These are phyloP conservation scores for Erysimum pusillum DNA, from an alignment of 441 rosid genomes.

Conservation along the genomic window DNA sequence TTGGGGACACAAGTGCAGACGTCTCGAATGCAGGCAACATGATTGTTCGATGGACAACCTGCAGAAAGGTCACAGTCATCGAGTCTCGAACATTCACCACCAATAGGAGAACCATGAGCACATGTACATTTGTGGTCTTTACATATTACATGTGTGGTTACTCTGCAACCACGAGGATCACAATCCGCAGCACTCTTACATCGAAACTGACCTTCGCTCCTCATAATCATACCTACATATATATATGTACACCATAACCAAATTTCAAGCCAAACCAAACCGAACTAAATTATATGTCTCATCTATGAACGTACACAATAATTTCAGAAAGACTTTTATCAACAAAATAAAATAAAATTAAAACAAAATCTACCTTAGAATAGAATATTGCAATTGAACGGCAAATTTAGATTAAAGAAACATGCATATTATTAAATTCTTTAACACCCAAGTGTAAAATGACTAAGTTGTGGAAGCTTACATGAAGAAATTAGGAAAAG, in stretches of 20 bases:
- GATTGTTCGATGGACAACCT: background rate
- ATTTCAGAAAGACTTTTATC: too few species aligned
- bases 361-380: too few species aligned
- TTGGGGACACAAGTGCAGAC: slow-evolving; percentile 20
- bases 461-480: background rate
- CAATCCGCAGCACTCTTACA: background rate
- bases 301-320: background rate
- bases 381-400: background rate
- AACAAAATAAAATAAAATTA: too few species aligned
- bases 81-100: background rate
- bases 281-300: background rate
- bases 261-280: background rate
- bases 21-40: background rate
- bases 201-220: slow-evolving; percentile 12
- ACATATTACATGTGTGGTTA: background rate
- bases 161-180: slow-evolving; percentile 29
- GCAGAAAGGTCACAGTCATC: slow-evolving; percentile 7
- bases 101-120: slow-evolving; percentile 21
- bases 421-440: too few species aligned
- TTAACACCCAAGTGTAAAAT: too few species aligned
- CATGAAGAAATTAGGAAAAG: slow-evolving; percentile 27
- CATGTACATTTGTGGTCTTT: slow-evolving; percentile 14
- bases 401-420: background rate
- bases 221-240: slow-evolving; percentile 8
- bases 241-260: background rate